Evolutionary conservation across 441 rosid genomes (phyloP), one percentile per base, ranked within the genome.

Genomic region (Corymbia calophylla): DNA sequence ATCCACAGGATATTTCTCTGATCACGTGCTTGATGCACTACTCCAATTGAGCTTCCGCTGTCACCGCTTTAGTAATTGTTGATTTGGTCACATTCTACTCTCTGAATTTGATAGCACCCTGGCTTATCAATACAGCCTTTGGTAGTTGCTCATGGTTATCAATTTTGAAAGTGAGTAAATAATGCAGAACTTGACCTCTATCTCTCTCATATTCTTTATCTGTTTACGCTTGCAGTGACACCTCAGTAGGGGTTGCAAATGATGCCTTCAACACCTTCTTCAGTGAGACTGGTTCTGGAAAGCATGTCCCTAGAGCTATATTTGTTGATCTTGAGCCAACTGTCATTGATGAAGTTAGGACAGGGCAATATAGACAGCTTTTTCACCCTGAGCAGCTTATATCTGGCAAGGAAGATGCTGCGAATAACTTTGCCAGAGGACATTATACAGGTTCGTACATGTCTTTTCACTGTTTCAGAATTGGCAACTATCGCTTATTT

Each of bases 381-480:
- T 96, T 96, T 90, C 98, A 96, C 89, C 98, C 97, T 6, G 97
- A 96, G 93, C 98, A 96, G 89, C 98, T 96, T 93, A 96, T 96
- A 73, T 94, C 97, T 53, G 96, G 98, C 93, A 96, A 96, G 93
- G 98, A 96, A 91, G 98, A 96, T 89, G 97, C 98, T 88, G 98
- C 97, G 47, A 96, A 95, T 91, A 96, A 96, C 95, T 96, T 95
- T 91, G 98, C 98, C 55, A 94, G 98, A 91, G 97, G 98, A 89
- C 98, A 96, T 92, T 96, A 96, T 88, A 96, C 97, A 39, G 97
- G 98, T 93, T 86, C 66, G 77, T 77, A 18, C 44, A 51, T 90
- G 49, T 86, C 88, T 86, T 23, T 62, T 62, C 15, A 49, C 49
- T 54, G 73, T 87, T 39, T 81, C 53, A 32, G 53, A n/a, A 85